These are phyloP conservation scores for Ballota nigra DNA, from an alignment of 257 asterid genomes.

Conservation along the genomic window DNA sequence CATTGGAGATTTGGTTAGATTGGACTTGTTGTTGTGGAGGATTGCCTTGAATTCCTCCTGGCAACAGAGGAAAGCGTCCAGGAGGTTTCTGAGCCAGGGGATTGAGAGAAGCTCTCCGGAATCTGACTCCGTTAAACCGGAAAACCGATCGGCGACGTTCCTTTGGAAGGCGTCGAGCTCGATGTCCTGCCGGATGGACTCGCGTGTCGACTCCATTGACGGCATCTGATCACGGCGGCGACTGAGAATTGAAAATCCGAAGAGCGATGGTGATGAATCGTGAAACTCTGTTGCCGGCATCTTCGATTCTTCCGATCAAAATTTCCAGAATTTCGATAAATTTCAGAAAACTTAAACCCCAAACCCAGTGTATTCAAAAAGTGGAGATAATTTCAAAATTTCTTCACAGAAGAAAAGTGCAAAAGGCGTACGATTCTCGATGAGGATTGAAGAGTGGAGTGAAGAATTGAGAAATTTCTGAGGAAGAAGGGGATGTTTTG, in stretches of 20 bases:
- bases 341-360: background rate
- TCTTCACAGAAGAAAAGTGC: background rate
- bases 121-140: conserved; percentile 37
- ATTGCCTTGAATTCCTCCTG: conserved; percentile 60
- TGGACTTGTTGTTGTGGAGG: conserved; percentile 32
- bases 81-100: conserved; percentile 55
- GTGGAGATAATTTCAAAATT: background rate
- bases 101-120: conserved; percentile 54
- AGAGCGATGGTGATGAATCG: conserved; percentile 32
- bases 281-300: conserved; percentile 49
- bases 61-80: conserved; percentile 53
- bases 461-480: background rate
- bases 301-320: background rate
- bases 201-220: conserved; percentile 43
- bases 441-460: background rate
- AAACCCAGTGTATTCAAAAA: background rate
- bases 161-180: conserved; percentile 55
- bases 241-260: conserved; percentile 45
- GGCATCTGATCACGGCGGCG: conserved; percentile 54
- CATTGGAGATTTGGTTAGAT: conserved; percentile 37
- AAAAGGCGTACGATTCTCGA: no score
- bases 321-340: background rate
- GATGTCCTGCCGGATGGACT: conserved; percentile 31
- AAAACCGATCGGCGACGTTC: conserved; percentile 45
- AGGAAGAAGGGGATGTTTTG: conserved; percentile 30